Evolutionary conservation across 352 stramenopile species (phyloP).

Genomic region (Phytophthora hybrid): DNA sequence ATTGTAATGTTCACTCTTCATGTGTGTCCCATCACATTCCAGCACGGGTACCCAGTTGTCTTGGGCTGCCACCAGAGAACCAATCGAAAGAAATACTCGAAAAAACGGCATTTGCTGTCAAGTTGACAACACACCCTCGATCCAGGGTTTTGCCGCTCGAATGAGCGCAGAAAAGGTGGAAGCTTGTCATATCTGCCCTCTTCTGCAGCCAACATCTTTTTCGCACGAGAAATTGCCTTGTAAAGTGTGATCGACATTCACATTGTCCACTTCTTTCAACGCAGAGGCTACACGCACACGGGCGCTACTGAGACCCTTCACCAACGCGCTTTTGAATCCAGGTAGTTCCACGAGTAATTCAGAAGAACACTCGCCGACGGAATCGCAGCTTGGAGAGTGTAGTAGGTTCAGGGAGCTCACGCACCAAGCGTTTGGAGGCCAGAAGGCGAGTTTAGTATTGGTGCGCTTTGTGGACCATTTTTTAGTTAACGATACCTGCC

Average conservation of each 20-base stretch:
- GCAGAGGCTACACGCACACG: background rate
- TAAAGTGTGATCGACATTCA: conserved; percentile 2
- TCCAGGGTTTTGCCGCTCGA: background rate
- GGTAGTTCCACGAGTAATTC: too few relatives aligned
- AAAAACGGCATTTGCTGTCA: too few relatives aligned
- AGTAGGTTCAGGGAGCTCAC: background rate
- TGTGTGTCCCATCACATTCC: background rate
- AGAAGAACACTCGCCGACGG: background rate
- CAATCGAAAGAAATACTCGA: background rate
- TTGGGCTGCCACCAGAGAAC: background rate
- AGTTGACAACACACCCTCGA: background rate
- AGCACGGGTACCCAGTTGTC: background rate
- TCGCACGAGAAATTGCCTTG: background rate
- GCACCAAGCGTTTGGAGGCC: background rate
- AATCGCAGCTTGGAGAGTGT: background rate
- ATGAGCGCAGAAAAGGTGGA: background rate
- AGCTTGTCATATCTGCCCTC: background rate
- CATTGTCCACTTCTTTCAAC: background rate
- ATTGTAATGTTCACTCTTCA: background rate
- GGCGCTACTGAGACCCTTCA: too few relatives aligned
- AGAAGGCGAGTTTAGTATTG: background rate
- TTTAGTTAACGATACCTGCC: too few relatives aligned
- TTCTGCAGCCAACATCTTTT: background rate
- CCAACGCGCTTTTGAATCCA: too few relatives aligned
- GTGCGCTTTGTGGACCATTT: background rate